Evolutionary conservation across 2,329 filamentous ascomycete genomes (phyloP).

Genomic region (Colletotrichum sp.): DNA sequence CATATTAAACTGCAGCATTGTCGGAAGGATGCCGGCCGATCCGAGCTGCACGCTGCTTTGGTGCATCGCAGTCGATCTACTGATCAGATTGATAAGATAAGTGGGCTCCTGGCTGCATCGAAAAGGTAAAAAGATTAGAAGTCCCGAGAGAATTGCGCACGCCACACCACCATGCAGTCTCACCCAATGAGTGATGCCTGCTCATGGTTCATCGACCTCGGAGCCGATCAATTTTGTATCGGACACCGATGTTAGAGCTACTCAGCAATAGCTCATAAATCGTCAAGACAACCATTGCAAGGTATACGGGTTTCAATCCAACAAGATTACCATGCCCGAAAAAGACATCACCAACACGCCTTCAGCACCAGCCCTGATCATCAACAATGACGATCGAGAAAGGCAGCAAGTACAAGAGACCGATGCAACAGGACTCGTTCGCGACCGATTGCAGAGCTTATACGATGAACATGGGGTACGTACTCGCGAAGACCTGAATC

Average conservation of each 20-base stretch:
- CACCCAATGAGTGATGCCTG: neutral
- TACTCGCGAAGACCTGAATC: neutral
- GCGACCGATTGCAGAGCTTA: neutral
- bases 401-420: neutral
- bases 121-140: neutral
- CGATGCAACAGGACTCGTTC: neutral
- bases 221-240: neutral
- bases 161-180: neutral
- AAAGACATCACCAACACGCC: neutral
- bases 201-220: neutral
- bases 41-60: fast-evolving
- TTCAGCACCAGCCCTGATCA: neutral
- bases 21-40: too few species aligned
- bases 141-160: neutral
- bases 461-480: neutral
- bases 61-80: neutral
- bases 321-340: neutral
- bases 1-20: neutral
- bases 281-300: neutral
- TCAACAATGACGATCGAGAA: neutral
- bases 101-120: neutral
- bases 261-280: fast-evolving
- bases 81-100: neutral
- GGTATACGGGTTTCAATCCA: fast-evolving
- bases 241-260: neutral